Percentiles rank a stretch among this genome's conserved stretches.
These are phyloP conservation scores for Hippophae gyantsensis DNA, from an alignment of 306 rosid species.

Conservation along the genomic window DNA sequence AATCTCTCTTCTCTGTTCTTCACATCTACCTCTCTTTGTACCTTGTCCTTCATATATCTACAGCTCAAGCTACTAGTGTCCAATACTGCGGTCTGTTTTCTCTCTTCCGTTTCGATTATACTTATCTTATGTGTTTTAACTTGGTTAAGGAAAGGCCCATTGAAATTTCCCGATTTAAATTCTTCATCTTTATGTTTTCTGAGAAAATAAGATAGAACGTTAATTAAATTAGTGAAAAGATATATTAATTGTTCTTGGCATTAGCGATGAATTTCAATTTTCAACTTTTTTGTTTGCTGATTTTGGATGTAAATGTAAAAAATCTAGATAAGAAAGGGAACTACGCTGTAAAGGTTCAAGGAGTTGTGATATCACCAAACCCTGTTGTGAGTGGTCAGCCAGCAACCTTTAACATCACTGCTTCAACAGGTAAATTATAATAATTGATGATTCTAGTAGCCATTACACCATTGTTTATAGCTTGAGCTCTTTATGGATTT, in stretches of 20 bases:
- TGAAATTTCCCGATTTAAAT: not conserved
- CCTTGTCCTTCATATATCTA: constrained; percentile 25
- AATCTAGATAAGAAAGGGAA: constrained; percentile 44
- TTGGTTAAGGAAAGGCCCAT: not conserved
- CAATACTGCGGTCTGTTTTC: constrained; percentile 51
- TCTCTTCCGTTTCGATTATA: not conserved
- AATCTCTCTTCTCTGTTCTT: not conserved
- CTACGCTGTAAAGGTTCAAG: constrained; percentile 63
- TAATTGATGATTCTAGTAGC: no score
- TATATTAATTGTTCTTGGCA: no score
- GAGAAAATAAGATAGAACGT: not conserved
- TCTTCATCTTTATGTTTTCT: constrained; percentile 1
- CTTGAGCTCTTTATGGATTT: no score
- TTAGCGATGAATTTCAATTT: not conserved
- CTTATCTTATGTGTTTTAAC: not conserved
- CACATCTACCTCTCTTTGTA: constrained; percentile 19
- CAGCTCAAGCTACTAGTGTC: constrained; percentile 35
- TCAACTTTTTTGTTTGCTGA: not conserved
- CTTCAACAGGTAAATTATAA: constrained; percentile 46
- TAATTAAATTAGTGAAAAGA: not conserved
- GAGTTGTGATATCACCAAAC: constrained; percentile 44
- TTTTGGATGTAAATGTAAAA: not conserved
- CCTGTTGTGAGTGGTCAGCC: constrained; percentile 64
- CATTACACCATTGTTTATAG: no score
- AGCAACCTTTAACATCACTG: constrained; percentile 65